These are phyloP conservation scores for Termitomyces sp. DNA, from an alignment of 768 basidiomycete species.

Conservation along the genomic window DNA sequence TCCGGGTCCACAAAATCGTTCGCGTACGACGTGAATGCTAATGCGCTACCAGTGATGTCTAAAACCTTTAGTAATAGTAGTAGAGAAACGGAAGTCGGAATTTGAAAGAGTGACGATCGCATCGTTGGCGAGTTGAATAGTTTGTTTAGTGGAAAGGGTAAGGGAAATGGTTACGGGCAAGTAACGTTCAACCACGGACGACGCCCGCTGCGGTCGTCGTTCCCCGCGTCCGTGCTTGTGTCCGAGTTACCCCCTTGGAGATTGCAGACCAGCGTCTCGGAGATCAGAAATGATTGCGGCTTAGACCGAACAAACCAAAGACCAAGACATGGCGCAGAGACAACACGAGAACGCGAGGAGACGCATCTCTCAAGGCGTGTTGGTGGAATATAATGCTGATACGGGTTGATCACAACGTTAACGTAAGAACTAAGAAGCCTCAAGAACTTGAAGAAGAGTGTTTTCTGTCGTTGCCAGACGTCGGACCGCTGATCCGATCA, in stretches of 20 bases:
- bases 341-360: not conserved
- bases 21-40: constrained; percentile 41
- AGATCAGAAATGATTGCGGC: not conserved
- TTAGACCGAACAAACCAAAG: not conserved
- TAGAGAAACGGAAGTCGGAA: constrained; percentile 21
- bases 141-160: not conserved
- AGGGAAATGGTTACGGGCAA: not conserved
- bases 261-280: not conserved
- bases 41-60: constrained; percentile 3
- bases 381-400: not conserved
- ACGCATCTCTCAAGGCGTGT: too few species aligned
- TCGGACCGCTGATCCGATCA: not conserved
- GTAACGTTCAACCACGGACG: too few species aligned
- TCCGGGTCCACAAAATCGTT: constrained; percentile 58
- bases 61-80: not conserved
- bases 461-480: not conserved
- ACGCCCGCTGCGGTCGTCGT: too few species aligned
- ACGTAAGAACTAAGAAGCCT: not conserved
- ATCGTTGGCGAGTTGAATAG: constrained; percentile 17
- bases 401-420: not conserved
- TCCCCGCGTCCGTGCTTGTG: too few species aligned
- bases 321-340: not conserved
- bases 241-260: too few species aligned
- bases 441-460: not conserved
- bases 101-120: constrained; percentile 29